Evolutionary conservation across 2,329 filamentous ascomycete species (phyloP), one percentile per base, ranked within the genome.

Genomic region (Ceratocystis huliohia): DNA sequence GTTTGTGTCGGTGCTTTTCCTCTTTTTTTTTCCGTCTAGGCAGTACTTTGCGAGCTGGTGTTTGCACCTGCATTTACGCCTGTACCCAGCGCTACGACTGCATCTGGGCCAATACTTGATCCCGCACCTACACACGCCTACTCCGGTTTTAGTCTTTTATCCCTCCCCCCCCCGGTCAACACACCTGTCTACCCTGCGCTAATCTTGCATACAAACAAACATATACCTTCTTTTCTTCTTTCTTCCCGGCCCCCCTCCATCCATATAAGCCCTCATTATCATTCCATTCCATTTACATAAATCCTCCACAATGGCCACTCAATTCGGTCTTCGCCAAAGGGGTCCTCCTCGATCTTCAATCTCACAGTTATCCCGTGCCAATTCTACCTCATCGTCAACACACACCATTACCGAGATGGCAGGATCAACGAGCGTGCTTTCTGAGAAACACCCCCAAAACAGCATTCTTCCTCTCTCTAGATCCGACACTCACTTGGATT

Each of bases 261-360:
- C 3, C 28, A 59, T 13, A 30, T 15, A 59, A 37, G 7, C 48
- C 28, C 56, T 33, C 48, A 41, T 41, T 41, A 41, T 41, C 10
- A 41, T 41, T 41, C 37, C 10, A 13, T 15, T 15, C 25, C 13
- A 17, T 59, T 17, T 30, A 63, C 41, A 50, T 63, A 63, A 63
- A 63, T 28, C 44, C 46, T 48, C 46, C 61, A 63, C 28, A 37
- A 63, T 63, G 61, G 61, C 44, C 44, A 46, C 61, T 33, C 61
- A 48, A 1, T 50, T 48, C n/a, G 25, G 44, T 63, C 44, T 28
- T 33, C 61, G 61, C 20, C 44, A 48, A 48, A 45, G 61, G 30
- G 61, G 22, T 22, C 61, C 20, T 63, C 61, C 44, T 33, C 41
- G n/a, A 48, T 50, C 61, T 5, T 63, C 61, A 22, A 13, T 50